Conservation (phyloP, 2,329 filamentous ascomycete genomes). For the Exophiala lecanii-corni region DNA sequence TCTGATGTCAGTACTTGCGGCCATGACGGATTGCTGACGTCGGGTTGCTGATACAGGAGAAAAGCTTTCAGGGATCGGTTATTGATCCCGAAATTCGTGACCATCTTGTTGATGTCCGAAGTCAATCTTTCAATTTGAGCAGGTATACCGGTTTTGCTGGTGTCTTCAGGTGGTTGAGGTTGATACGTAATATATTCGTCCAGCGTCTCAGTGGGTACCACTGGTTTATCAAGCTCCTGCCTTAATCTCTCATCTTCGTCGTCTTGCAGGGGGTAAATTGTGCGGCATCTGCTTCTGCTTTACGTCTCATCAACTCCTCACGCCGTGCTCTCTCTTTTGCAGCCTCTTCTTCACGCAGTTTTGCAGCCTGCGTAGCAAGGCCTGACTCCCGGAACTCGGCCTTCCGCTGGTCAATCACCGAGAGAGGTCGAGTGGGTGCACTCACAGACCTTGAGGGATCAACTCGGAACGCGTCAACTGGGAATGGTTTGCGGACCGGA, state of each 20-base stretch:
- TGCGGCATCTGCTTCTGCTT: constrained; percentile 28
- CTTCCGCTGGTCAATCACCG: constrained; percentile 38
- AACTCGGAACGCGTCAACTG: constrained; percentile 30
- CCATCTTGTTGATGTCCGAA: constrained; percentile 66
- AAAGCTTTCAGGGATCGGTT: constrained; percentile 60
- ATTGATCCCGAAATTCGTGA: constrained; percentile 87
- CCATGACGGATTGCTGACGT: constrained; percentile 50
- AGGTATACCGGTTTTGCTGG: constrained; percentile 42
- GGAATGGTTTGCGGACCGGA: constrained; percentile 35
- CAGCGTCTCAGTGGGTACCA: constrained; percentile 40
- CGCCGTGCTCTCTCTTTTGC: constrained; percentile 22
- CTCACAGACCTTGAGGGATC: constrained; percentile 36
- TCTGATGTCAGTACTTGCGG: constrained; percentile 37
- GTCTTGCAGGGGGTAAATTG: constrained; percentile 40
- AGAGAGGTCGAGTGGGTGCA: constrained; percentile 35
- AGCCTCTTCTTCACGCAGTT: constrained; percentile 21
- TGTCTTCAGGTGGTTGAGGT: constrained; percentile 40
- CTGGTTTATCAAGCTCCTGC: constrained; percentile 39
- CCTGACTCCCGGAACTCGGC: constrained; percentile 30
- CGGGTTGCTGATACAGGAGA: constrained; percentile 45
- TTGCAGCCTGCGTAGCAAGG: constrained; percentile 22
- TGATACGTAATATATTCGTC: constrained; percentile 48
- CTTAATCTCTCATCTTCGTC: constrained; percentile 46
- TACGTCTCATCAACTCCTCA: constrained; percentile 17
- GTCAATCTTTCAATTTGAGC: constrained; percentile 48